phyloP scores from a whole-genome alignment of 2,329 filamentous ascomycete species.

The Cladophialophora yegresii region DNA sequence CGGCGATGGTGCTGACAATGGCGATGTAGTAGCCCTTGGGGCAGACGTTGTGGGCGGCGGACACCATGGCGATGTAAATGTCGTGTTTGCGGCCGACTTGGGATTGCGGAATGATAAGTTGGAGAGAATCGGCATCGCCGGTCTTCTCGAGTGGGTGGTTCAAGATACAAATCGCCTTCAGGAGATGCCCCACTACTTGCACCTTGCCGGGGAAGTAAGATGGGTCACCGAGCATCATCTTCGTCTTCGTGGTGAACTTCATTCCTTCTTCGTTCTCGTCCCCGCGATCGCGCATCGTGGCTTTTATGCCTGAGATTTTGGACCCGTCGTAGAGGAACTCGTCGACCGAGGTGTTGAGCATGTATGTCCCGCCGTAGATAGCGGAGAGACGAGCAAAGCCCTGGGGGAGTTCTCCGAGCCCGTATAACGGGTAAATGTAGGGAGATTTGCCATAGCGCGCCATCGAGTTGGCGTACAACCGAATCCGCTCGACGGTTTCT shows the following conservation, averaged over 20 bases:
- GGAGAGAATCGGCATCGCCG: slow-evolving; percentile 81
- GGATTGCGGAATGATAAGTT: slow-evolving; percentile 96
- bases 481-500: slow-evolving; percentile 87
- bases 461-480: slow-evolving; percentile 96
- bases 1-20: slow-evolving; percentile 96
- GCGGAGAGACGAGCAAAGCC: slow-evolving; percentile 95
- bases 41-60: slow-evolving; percentile 94
- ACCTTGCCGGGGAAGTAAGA: slow-evolving; percentile 94
- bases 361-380: slow-evolving; percentile 98
- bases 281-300: slow-evolving; percentile 87
- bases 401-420: slow-evolving; percentile 93
- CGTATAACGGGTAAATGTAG: slow-evolving; percentile 99
- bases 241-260: slow-evolving; percentile 94
- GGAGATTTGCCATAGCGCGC: slow-evolving; percentile 97
- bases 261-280: slow-evolving; percentile 68
- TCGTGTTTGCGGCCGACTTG: slow-evolving; percentile 97
- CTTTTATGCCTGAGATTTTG: slow-evolving; percentile 94
- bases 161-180: slow-evolving; percentile 96
- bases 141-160: slow-evolving; percentile 93
- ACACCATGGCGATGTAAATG: slow-evolving; percentile 95
- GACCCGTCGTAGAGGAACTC: slow-evolving; percentile 81
- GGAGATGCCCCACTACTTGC: slow-evolving; percentile 80
- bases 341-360: slow-evolving; percentile 94
- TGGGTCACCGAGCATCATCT: slow-evolving; percentile 93
- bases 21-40: slow-evolving; percentile 99